Percentiles rank a stretch among this genome's conserved stretches.
These are phyloP conservation scores for Solanum habrochaites DNA, from an alignment of 257 asterid species.

Conservation along the genomic window DNA sequence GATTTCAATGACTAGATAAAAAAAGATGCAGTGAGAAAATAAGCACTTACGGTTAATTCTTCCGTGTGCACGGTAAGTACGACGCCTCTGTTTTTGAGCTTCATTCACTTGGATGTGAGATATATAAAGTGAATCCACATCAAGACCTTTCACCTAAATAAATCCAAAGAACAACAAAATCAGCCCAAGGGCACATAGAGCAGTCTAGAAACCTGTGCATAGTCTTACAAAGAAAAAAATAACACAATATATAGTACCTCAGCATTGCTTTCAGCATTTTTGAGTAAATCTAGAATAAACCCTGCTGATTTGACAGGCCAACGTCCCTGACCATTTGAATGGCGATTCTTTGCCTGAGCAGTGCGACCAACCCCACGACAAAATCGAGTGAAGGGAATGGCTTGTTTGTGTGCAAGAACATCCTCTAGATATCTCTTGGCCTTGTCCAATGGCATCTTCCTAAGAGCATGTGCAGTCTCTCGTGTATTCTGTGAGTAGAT, in stretches of 20 bases:
- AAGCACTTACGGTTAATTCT: constrained; percentile 53
- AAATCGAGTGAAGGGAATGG: constrained; percentile 66
- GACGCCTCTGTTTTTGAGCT: constrained; percentile 67
- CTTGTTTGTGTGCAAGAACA: constrained; percentile 60
- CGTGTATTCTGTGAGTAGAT: constrained; percentile 31
- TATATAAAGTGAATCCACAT: constrained; percentile 60
- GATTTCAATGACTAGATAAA: not conserved
- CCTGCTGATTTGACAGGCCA: constrained; percentile 76
- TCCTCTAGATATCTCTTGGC: constrained; percentile 60
- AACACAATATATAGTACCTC: constrained; percentile 20
- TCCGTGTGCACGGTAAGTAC: constrained; percentile 75
- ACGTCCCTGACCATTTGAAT: constrained; percentile 65
- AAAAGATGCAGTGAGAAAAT: not conserved
- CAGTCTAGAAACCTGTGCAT: not conserved
- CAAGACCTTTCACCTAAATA: constrained; percentile 58
- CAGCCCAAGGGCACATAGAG: not conserved
- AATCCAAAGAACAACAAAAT: too few relatives aligned
- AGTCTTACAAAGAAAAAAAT: not conserved
- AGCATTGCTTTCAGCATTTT: constrained; percentile 73
- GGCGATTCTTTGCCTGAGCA: constrained; percentile 67
- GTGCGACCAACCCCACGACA: constrained; percentile 70
- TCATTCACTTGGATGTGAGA: constrained; percentile 72
- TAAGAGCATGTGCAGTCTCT: constrained; percentile 62
- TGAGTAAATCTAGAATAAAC: constrained; percentile 54
- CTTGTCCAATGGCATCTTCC: constrained; percentile 44